A percentile compares a stretch with the other conserved stretches of the same genome.
These are phyloP conservation scores for Ophidiomyces ophidiicola DNA, from an alignment of 2,329 filamentous ascomycete genomes.

Conservation along the genomic window DNA sequence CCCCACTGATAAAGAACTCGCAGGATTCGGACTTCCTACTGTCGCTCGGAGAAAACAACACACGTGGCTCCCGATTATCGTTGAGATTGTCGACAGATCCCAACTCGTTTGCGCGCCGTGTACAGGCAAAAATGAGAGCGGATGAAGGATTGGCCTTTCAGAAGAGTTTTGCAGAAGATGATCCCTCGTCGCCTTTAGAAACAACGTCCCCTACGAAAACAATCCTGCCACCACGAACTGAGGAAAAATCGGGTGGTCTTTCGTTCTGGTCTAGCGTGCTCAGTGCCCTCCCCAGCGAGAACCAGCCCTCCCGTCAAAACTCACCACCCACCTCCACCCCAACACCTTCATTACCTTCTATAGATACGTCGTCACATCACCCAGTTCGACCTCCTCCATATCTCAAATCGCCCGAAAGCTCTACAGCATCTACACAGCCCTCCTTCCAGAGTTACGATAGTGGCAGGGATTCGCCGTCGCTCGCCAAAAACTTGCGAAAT, in stretches of 20 bases:
- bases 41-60: conserved; percentile 21
- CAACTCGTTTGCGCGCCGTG: conserved; percentile 35
- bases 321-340: conserved; percentile 1
- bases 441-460: background rate
- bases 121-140: conserved; percentile 41
- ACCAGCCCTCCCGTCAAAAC: background rate
- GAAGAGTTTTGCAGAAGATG: conserved; percentile 1
- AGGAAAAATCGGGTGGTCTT: background rate
- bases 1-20: conserved; percentile 24
- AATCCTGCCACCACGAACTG: background rate
- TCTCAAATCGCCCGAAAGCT: conserved; percentile 12
- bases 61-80: conserved; percentile 28
- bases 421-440: conserved; percentile 10
- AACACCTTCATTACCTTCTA: background rate
- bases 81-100: conserved; percentile 30
- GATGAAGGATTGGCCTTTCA: conserved; percentile 43
- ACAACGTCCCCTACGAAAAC: conserved; percentile 1
- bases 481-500: conserved; percentile 27
- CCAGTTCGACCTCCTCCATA: conserved; percentile 11
- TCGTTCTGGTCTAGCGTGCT: conserved; percentile 16
- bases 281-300: conserved; percentile 12
- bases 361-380: background rate
- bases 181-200: conserved; percentile 1
- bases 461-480: conserved; percentile 9
- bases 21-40: conserved; percentile 30